Percentiles rank a stretch among this genome's conserved stretches.
These are phyloP conservation scores for Trametes pubescens DNA, from an alignment of 1,284 basidiomycete genomes.

Conservation along the genomic window DNA sequence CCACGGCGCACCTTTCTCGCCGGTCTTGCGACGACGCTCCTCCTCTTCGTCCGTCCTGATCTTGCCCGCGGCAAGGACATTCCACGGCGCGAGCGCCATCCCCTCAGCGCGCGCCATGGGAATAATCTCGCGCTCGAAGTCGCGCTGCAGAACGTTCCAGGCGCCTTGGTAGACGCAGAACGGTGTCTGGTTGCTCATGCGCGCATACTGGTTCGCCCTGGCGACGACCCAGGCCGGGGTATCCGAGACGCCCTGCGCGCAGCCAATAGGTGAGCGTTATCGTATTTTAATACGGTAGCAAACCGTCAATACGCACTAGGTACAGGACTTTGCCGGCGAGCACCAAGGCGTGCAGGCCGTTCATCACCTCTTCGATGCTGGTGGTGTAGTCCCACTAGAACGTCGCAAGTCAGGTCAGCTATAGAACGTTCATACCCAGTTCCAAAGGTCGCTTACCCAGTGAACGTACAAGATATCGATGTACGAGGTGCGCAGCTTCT, in stretches of 20 bases:
- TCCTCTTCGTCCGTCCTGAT: conserved; percentile 42
- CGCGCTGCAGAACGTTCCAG: conserved; percentile 52
- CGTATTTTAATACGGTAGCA: background rate
- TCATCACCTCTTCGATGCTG: conserved; percentile 54
- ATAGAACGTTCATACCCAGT: no score
- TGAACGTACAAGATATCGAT: conserved; percentile 47
- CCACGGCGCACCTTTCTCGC: conserved; percentile 24
- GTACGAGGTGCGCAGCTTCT: conserved; percentile 64
- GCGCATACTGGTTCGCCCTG: conserved; percentile 60
- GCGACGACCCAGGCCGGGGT: conserved; percentile 64
- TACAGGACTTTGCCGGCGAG: conserved; percentile 53
- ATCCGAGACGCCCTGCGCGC: conserved; percentile 37
- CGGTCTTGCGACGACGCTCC: conserved; percentile 28
- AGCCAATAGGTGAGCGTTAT: background rate
- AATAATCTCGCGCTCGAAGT: conserved; percentile 10
- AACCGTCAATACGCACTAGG: conserved; percentile 38
- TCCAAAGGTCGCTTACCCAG: background rate
- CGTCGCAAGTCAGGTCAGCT: conserved; percentile 45
- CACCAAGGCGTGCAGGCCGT: conserved; percentile 51
- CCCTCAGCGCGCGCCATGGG: conserved; percentile 3
- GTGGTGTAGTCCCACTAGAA: conserved; percentile 49
- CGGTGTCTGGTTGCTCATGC: conserved; percentile 52
- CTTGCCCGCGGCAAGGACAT: conserved; percentile 26
- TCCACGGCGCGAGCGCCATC: conserved; percentile 9
- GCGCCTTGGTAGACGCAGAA: conserved; percentile 65